Conservation (phyloP, 805 yeast genomes). For the Brettanomyces anomalus region DNA sequence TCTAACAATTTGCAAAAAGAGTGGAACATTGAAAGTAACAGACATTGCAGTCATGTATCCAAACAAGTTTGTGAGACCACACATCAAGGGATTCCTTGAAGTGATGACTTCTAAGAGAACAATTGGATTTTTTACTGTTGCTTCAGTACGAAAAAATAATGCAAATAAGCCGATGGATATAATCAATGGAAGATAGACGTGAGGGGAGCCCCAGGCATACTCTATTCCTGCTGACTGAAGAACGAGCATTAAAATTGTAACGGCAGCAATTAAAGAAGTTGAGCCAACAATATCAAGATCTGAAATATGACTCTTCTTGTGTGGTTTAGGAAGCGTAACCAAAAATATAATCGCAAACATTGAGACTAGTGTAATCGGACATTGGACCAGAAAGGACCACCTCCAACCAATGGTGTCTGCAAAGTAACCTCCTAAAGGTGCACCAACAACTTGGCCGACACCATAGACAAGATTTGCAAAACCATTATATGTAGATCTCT, state of each 20-base stretch:
- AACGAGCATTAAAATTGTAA: slow-evolving; percentile 51
- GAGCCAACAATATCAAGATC: slow-evolving; percentile 57
- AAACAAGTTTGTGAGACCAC: background rate
- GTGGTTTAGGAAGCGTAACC: background rate
- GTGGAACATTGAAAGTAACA: slow-evolving; percentile 1
- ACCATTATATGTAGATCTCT: slow-evolving; percentile 80
- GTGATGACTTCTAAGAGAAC: background rate
- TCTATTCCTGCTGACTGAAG: slow-evolving; percentile 58
- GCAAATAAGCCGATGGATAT: background rate
- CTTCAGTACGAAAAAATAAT: background rate
- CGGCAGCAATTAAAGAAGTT: slow-evolving; percentile 42
- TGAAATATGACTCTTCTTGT: background rate
- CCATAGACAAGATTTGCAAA: slow-evolving; percentile 69
- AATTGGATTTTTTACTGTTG: background rate
- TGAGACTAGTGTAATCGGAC: slow-evolving; percentile 29
- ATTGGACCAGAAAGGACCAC: slow-evolving; percentile 44
- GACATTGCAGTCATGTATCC: background rate
- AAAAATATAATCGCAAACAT: background rate
- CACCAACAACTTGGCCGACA: slow-evolving; percentile 68
- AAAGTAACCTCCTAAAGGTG: slow-evolving; percentile 51
- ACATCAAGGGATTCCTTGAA: slow-evolving; percentile 1
- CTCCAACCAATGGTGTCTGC: slow-evolving; percentile 58
- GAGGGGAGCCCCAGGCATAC: background rate
- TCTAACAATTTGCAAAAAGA: background rate
- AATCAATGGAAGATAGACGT: background rate